A percentile compares a stretch with the other conserved stretches of the same genome.
Evolutionary conservation across 768 basidiomycete species (phyloP).

Genomic region (Dioszegia hungarica): DNA sequence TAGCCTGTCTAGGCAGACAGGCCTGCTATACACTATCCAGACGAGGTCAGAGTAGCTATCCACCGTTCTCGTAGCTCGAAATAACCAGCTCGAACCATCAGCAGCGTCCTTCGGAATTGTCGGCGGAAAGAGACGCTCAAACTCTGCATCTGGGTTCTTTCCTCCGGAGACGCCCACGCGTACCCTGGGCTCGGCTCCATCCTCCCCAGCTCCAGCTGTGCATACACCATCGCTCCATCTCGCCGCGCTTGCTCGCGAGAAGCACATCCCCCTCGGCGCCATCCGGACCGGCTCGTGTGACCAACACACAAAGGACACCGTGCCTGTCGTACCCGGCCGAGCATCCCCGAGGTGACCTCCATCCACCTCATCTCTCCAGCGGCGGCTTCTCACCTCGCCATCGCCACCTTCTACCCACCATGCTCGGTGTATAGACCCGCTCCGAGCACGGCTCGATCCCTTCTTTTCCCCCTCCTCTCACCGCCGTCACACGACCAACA

Average conservation of each 20-base stretch:
- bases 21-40: neutral
- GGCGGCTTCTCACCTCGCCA: conserved; percentile 1
- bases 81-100: neutral
- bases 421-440: conserved; percentile 1
- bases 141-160: neutral
- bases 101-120: neutral
- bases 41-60: neutral
- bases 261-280: too few species aligned
- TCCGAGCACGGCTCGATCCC: neutral
- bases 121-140: neutral
- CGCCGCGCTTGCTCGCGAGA: too few species aligned
- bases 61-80: neutral
- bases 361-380: neutral
- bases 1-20: neutral
- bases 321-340: too few species aligned
- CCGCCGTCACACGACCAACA: neutral
- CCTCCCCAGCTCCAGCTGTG: too few species aligned
- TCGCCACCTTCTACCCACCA: conserved; percentile 1
- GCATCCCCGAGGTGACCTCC: neutral
- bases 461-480: neutral
- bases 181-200: too few species aligned
- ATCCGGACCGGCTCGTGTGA: too few species aligned
- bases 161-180: neutral
- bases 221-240: too few species aligned
- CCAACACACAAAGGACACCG: too few species aligned